phyloP scores from a whole-genome alignment of 1,284 basidiomycete species.

The Xanthoconium separans region DNA sequence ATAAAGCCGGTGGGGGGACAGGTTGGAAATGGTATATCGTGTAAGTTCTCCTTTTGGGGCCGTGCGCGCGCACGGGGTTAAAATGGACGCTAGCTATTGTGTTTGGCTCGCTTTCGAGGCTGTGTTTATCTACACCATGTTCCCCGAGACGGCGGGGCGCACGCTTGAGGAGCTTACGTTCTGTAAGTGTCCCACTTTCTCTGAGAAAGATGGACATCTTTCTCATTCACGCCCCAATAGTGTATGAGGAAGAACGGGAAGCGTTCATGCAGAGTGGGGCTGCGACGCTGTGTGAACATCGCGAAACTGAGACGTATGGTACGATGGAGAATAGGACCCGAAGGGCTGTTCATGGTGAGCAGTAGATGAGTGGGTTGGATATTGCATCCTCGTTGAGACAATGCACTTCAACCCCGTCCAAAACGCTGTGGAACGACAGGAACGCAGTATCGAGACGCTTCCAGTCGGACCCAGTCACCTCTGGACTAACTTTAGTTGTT shows the following conservation, averaged over 20 bases:
- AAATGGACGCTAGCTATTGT: conserved; percentile 33
- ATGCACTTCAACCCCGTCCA: no score
- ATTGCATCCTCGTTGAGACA: no score
- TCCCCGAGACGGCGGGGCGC: conserved; percentile 31
- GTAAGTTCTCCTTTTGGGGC: background rate
- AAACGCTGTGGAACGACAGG: no score
- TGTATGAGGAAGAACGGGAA: background rate
- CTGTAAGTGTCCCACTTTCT: conserved; percentile 38
- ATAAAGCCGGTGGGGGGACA: background rate
- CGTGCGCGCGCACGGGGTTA: background rate
- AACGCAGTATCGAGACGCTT: no score
- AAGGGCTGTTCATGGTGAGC: background rate
- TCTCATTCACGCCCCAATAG: background rate
- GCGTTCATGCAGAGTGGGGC: background rate
- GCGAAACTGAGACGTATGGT: background rate
- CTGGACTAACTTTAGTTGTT: no score
- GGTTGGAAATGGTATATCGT: conserved; percentile 8
- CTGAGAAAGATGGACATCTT: background rate
- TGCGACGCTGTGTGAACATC: background rate
- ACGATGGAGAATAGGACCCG: background rate
- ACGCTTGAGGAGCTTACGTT: conserved; percentile 60
- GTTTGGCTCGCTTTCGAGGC: conserved; percentile 47
- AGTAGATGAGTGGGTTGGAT: no score
- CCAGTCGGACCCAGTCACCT: no score
- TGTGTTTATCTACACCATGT: conserved; percentile 47